Percentiles rank a stretch among this genome's conserved stretches.
Conservation (phyloP, 208 protist species). For the Trypanosoma brucei region DNA sequence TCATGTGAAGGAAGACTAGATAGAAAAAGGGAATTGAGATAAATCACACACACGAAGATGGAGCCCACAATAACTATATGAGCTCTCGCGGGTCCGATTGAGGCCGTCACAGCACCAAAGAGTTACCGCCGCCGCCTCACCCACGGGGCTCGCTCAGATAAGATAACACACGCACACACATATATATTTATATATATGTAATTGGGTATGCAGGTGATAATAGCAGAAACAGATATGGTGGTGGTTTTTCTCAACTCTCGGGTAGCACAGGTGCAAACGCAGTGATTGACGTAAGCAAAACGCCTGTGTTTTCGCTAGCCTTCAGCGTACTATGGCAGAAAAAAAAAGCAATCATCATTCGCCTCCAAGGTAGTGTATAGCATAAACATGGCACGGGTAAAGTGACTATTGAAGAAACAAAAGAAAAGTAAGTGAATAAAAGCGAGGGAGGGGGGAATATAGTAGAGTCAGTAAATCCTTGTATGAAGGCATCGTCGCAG, state of each 20-base stretch:
- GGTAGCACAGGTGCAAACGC: slow-evolving; percentile 23
- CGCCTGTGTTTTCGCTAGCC: slow-evolving; percentile 26
- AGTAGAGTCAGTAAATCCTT: slow-evolving; percentile 9
- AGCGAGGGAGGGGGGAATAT: neutral
- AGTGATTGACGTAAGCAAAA: slow-evolving; percentile 15
- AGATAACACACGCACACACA: too few relatives aligned
- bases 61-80: neutral
- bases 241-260: neutral
- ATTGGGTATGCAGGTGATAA: too few relatives aligned
- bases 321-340: neutral
- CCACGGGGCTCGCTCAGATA: slow-evolving; percentile 11
- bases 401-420: too few relatives aligned
- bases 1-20: neutral
- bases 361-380: too few relatives aligned
- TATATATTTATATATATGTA: too few relatives aligned
- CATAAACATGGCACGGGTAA: too few relatives aligned
- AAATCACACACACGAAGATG: neutral
- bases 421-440: neutral
- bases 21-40: neutral
- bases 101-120: slow-evolving; percentile 8
- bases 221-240: neutral
- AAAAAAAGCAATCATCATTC: neutral
- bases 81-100: slow-evolving; percentile 17
- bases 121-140: slow-evolving; percentile 11
- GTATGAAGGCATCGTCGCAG: slow-evolving; percentile 39